A percentile compares a stretch with the other conserved stretches of the same genome.
Evolutionary conservation across 805 yeast genomes (phyloP).

Genomic region (Ogataea pignaliae): DNA sequence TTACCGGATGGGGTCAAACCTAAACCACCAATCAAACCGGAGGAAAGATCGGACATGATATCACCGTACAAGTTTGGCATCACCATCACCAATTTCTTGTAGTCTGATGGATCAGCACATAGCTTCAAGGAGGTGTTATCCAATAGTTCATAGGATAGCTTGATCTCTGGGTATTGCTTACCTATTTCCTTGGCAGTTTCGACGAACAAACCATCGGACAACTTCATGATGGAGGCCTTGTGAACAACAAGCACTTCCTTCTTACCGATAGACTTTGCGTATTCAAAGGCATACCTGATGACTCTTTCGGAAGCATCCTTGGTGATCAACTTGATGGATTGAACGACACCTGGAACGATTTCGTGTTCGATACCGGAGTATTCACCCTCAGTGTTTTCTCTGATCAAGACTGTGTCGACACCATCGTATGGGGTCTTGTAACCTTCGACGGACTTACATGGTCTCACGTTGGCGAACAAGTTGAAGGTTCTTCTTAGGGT

Average conservation of each 20-base stretch:
- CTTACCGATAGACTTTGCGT: slow-evolving; percentile 84
- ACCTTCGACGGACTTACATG: slow-evolving; percentile 90
- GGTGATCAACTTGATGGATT: slow-evolving; percentile 95
- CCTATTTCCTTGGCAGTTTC: slow-evolving; percentile 85
- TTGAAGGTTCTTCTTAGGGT: slow-evolving; percentile 96
- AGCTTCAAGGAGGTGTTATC: slow-evolving; percentile 93
- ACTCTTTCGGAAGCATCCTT: slow-evolving; percentile 95
- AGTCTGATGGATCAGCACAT: slow-evolving; percentile 83
- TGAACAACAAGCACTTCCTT: slow-evolving; percentile 91
- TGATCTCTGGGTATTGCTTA: slow-evolving; percentile 87
- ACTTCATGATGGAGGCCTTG: slow-evolving; percentile 97
- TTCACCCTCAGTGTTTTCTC: slow-evolving; percentile 99
- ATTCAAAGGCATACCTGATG: slow-evolving; percentile 94
- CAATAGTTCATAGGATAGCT: slow-evolving; percentile 78
- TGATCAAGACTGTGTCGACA: slow-evolving; percentile 92
- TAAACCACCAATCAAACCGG: slow-evolving; percentile 97
- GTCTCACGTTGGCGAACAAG: slow-evolving; percentile 95
- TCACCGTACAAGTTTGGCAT: slow-evolving; percentile 99
- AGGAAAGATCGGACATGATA: slow-evolving; percentile 94
- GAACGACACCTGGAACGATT: slow-evolving; percentile 97
- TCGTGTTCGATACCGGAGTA: slow-evolving; percentile 99
- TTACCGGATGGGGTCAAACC: slow-evolving; percentile 99
- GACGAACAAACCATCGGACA: slow-evolving; percentile 95
- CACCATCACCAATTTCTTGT: slow-evolving; percentile 84
- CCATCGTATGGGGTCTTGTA: slow-evolving; percentile 84